Conservation (phyloP, 768 basidiomycete species). For the Mycena leptocephala region DNA sequence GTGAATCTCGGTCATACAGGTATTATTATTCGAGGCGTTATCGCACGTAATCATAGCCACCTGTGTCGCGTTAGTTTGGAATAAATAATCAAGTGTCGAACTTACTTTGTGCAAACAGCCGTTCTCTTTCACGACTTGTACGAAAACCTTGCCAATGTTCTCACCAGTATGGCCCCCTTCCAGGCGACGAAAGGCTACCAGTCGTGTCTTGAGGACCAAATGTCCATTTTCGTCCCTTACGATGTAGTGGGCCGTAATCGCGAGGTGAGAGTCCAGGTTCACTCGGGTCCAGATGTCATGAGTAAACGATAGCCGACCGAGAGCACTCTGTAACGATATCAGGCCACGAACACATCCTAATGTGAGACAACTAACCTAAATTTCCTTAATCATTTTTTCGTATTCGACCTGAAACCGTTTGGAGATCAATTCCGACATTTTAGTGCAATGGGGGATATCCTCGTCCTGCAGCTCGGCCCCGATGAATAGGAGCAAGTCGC, state of each 20-base stretch:
- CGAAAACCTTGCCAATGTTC: slow-evolving; percentile 25
- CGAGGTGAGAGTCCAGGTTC: slow-evolving; percentile 26
- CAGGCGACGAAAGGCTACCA: slow-evolving; percentile 32
- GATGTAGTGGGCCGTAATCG: slow-evolving; percentile 35
- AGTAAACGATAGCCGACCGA: slow-evolving; percentile 27
- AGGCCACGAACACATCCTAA: too few species aligned
- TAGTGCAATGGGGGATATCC: slow-evolving; percentile 13
- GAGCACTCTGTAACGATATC: background rate
- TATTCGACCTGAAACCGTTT: background rate
- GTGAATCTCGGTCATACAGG: background rate
- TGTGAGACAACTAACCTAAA: background rate
- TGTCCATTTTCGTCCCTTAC: background rate
- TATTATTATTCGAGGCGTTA: background rate
- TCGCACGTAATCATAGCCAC: background rate
- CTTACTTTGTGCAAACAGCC: slow-evolving; percentile 20
- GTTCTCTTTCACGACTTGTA: slow-evolving; percentile 21
- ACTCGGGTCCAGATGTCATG: slow-evolving; percentile 36
- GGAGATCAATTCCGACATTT: background rate
- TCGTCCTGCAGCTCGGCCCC: slow-evolving; percentile 2
- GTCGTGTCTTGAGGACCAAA: slow-evolving; percentile 21
- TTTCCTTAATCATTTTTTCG: background rate
- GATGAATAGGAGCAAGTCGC: background rate
- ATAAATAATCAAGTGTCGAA: background rate
- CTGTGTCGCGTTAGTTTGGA: background rate
- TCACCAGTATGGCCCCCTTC: slow-evolving; percentile 34